A percentile compares a stretch with the other conserved stretches of the same genome.
Evolutionary conservation across 2,329 filamentous ascomycete genomes (phyloP).

Genomic region (Coniosporium tulheliwenetii): DNA sequence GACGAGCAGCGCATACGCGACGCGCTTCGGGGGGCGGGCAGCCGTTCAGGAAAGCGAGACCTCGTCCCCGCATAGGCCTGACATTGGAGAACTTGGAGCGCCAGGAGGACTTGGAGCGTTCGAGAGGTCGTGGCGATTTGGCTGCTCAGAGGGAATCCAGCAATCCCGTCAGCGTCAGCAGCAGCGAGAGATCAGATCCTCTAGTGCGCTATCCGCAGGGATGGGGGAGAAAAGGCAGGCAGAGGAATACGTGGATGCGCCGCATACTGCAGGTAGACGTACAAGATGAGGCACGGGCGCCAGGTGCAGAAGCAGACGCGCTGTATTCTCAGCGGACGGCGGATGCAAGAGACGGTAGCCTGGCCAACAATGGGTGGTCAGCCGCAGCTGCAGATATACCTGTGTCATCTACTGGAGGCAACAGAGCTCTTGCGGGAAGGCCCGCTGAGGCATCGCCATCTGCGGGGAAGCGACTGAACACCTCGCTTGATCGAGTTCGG

Average conservation of each 20-base stretch:
- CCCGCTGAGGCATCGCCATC: not conserved
- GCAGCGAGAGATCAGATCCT: constrained; percentile 23
- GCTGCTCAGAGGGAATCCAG: not conserved
- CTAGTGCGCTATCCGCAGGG: constrained; percentile 26
- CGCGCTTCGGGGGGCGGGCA: constrained; percentile 15
- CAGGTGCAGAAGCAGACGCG: not conserved
- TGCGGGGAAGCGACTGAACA: constrained; percentile 1
- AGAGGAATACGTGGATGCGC: constrained; percentile 26
- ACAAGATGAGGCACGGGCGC: constrained; percentile 7
- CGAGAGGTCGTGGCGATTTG: not conserved
- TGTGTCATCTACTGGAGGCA: constrained; percentile 24
- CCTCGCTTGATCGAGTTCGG: constrained; percentile 7
- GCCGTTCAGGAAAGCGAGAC: constrained; percentile 27
- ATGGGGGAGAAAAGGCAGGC: constrained; percentile 31
- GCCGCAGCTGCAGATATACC: constrained; percentile 19
- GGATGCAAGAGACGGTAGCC: constrained; percentile 9
- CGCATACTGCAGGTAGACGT: constrained; percentile 15
- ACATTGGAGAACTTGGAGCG: constrained; percentile 28
- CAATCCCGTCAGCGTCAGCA: constrained; percentile 11
- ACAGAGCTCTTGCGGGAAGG: constrained; percentile 8
- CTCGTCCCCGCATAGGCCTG: constrained; percentile 21
- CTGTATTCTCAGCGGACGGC: constrained; percentile 5
- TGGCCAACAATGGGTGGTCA: constrained; percentile 9
- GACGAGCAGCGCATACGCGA: constrained; percentile 24
- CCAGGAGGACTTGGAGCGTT: constrained; percentile 4